These are phyloP conservation scores for Mentha longifolia DNA, from an alignment of 257 asterid genomes.

Conservation along the genomic window DNA sequence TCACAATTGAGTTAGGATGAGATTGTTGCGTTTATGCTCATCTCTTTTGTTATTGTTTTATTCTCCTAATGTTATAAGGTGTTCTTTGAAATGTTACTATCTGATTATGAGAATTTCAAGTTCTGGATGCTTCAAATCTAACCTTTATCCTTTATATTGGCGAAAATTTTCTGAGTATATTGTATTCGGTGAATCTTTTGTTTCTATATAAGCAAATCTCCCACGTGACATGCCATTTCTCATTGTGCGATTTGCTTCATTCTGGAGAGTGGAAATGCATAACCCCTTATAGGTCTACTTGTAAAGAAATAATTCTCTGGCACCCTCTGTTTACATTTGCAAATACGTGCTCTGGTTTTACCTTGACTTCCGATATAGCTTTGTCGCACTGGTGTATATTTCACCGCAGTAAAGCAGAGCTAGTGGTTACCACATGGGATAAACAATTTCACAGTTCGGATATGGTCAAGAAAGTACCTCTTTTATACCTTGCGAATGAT, in stretches of 20 bases:
- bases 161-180: neutral
- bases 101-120: no score
- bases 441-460: conserved; percentile 76
- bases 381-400: conserved; percentile 97
- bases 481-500: conserved; percentile 91
- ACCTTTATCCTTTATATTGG: no score
- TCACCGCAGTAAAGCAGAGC: conserved; percentile 89
- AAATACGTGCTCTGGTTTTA: conserved; percentile 18
- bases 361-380: conserved; percentile 65
- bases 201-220: neutral
- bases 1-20: neutral
- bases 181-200: neutral
- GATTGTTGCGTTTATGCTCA: neutral
- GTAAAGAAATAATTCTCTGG: neutral
- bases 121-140: neutral
- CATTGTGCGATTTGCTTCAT: conserved; percentile 12
- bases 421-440: conserved; percentile 88
- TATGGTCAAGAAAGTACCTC: conserved; percentile 75
- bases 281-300: conserved; percentile 5
- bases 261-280: conserved; percentile 20
- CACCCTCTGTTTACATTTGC: neutral
- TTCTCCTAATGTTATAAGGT: neutral
- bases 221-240: neutral
- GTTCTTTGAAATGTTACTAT: neutral
- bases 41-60: neutral